Percentiles rank a stretch among this genome's conserved stretches.
These are phyloP conservation scores for Phellinidium pouzarii DNA, from an alignment of 1,284 basidiomycete species.

Conservation along the genomic window DNA sequence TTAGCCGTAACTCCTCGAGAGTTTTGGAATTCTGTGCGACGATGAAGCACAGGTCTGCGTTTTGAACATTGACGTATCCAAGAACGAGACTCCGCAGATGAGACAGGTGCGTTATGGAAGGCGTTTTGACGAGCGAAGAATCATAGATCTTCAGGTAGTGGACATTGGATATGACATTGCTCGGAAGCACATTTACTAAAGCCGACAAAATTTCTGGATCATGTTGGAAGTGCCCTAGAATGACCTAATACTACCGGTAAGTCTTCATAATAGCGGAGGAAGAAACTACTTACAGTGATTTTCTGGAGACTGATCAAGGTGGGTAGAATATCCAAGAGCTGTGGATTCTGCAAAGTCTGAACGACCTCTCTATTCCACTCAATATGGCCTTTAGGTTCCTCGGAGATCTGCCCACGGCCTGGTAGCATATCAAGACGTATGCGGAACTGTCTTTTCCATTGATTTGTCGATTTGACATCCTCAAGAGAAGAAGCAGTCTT, in stretches of 20 bases:
- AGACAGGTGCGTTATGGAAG: background rate
- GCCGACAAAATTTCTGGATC: constrained; percentile 5
- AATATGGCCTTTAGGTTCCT: background rate
- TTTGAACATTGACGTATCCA: constrained; percentile 6
- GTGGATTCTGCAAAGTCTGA: background rate
- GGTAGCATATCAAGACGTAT: background rate
- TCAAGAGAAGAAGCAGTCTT: constrained; percentile 6
- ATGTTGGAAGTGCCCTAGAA: constrained; percentile 14
- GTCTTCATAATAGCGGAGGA: background rate
- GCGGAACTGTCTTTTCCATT: background rate
- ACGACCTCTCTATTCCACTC: constrained; percentile 13
- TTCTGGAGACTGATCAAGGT: constrained; percentile 1
- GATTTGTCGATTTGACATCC: background rate
- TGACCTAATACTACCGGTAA: constrained; percentile 6
- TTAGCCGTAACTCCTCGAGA: constrained; percentile 12
- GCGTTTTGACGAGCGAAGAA: background rate
- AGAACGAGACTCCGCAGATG: constrained; percentile 11
- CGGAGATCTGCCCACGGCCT: background rate
- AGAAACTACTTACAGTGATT: constrained; percentile 4
- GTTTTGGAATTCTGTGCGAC: constrained; percentile 5
- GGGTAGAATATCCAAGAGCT: background rate
- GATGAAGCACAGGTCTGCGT: constrained; percentile 2
- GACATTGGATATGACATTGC: background rate
- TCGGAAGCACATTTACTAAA: constrained; percentile 3
- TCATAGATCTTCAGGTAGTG: constrained; percentile 11